A percentile compares a stretch with the other conserved stretches of the same genome.
These are phyloP conservation scores for Beta lomatogona DNA, from an alignment of 179 eudicot genomes.

Conservation along the genomic window DNA sequence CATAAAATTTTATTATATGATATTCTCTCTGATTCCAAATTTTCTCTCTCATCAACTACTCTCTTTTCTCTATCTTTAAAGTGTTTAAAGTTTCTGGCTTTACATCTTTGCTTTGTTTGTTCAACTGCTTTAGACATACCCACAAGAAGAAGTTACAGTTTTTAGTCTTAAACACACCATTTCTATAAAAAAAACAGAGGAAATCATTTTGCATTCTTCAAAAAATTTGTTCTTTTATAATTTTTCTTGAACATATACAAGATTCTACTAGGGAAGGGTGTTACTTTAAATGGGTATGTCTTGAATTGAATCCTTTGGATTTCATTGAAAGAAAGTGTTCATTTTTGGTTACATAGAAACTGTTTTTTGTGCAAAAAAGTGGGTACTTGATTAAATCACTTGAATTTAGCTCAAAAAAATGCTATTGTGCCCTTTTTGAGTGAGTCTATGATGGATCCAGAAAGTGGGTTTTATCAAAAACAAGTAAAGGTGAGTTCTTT, in stretches of 20 bases:
- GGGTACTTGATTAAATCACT: slow-evolving; percentile 19
- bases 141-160: slow-evolving; percentile 17
- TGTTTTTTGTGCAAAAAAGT: slow-evolving; percentile 15
- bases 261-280: too few relatives aligned
- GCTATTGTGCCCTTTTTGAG: slow-evolving; percentile 37
- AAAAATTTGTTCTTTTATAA: too few relatives aligned
- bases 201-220: neutral
- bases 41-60: slow-evolving; percentile 8
- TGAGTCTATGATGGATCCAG: slow-evolving; percentile 74
- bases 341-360: neutral
- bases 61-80: neutral
- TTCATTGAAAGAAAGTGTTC: too few relatives aligned
- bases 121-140: slow-evolving; percentile 29
- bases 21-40: slow-evolving; percentile 12
- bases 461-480: slow-evolving; percentile 61
- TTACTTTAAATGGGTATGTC: slow-evolving; percentile 19
- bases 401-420: slow-evolving; percentile 22
- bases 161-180: neutral
- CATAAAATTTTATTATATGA: neutral
- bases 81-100: slow-evolving; percentile 17
- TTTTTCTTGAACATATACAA: too few relatives aligned
- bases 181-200: neutral
- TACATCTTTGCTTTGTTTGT: slow-evolving; percentile 18
- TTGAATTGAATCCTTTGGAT: slow-evolving; percentile 11
- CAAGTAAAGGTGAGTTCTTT: slow-evolving; percentile 60